Evolutionary conservation across 306 rosid genomes (phyloP).

Genomic region (Castanopsis chinensis): DNA sequence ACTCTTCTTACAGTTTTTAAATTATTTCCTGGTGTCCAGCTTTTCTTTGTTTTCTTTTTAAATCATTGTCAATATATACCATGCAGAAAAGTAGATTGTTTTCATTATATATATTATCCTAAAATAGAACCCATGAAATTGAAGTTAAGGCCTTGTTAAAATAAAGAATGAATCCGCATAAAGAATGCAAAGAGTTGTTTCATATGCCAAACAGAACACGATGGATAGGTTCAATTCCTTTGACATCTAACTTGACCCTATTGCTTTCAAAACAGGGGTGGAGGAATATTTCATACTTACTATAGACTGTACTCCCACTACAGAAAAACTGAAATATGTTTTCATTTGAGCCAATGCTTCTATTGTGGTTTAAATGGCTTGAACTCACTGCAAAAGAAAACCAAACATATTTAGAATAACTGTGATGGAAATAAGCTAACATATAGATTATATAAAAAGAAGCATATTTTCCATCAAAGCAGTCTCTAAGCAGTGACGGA

Average conservation of each 20-base stretch:
- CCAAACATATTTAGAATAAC: neutral
- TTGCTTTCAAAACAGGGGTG: neutral
- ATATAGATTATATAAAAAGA: neutral
- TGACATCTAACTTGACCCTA: neutral
- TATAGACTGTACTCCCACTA: neutral
- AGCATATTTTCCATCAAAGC: neutral
- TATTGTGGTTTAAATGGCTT: neutral
- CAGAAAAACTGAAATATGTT: neutral
- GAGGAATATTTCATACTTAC: neutral
- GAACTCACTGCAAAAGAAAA: constrained; percentile 1
- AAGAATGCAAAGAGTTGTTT: neutral
- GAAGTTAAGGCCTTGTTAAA: neutral
- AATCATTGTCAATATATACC: neutral
- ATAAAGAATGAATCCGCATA: neutral
- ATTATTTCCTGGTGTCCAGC: neutral
- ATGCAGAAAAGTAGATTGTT: neutral
- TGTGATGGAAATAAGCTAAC: neutral
- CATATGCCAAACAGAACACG: neutral
- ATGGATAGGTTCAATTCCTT: neutral
- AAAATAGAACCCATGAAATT: neutral
- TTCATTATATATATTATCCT: neutral
- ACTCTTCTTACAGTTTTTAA: neutral
- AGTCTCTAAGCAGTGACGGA: neutral
- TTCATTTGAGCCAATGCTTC: neutral
- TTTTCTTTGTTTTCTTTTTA: neutral